Evolutionary conservation across 2,329 filamentous ascomycete genomes (phyloP).

Genomic region (Calonectria pseudoturangicola): DNA sequence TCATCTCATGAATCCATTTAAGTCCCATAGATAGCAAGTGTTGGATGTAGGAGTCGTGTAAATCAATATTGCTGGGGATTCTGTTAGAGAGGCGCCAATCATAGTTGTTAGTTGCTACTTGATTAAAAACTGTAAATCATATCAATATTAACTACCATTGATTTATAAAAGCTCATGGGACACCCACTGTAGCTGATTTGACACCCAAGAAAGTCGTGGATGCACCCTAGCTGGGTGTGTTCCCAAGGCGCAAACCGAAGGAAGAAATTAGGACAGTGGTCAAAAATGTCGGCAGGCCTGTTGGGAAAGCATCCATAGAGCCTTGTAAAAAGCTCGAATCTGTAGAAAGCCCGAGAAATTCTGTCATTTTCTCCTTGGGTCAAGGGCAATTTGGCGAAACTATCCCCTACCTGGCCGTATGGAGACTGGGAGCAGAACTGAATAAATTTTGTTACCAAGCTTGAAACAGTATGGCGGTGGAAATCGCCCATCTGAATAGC

Average conservation of each 20-base stretch:
- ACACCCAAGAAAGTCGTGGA: constrained; percentile 9
- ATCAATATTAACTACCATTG: not conserved
- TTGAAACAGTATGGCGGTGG: not conserved
- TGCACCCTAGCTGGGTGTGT: not conserved
- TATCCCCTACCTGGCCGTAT: not conserved
- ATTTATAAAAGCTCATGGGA: not conserved
- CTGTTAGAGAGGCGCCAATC: not conserved
- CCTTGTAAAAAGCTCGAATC: constrained; percentile 15
- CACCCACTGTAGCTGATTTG: not conserved
- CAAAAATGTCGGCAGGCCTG: not conserved
- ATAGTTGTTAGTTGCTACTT: not conserved
- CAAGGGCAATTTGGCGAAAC: not conserved
- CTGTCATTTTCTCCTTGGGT: not conserved
- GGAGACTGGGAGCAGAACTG: not conserved
- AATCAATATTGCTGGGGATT: not conserved
- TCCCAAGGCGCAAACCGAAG: constrained; percentile 7
- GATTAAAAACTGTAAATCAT: not conserved
- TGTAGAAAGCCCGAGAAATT: not conserved
- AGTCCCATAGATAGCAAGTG: constrained; percentile 3
- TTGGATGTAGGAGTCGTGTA: not conserved
- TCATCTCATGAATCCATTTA: constrained; percentile 2
- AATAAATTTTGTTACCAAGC: not conserved
- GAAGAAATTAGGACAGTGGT: not conserved
- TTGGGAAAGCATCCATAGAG: constrained; percentile 4
- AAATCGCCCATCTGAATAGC: not conserved